These are phyloP conservation scores for Hemisphaericaspora xylofermentans DNA, from an alignment of 1,139 yeast species.

Conservation along the genomic window DNA sequence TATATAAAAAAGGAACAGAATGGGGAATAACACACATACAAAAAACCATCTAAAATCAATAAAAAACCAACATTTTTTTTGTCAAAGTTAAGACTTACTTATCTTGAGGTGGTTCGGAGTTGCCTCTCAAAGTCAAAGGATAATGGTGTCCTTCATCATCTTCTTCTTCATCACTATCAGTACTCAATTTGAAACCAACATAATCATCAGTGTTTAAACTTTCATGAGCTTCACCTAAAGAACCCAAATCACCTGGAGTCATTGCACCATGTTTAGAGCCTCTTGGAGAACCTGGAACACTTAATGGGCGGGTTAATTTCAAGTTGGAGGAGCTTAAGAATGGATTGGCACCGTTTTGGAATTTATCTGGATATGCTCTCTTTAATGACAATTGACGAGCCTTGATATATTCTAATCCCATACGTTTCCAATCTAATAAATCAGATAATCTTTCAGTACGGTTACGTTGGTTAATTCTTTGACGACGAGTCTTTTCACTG, in stretches of 20 bases:
- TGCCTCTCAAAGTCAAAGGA: slow-evolving; percentile 48
- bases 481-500: slow-evolving; percentile 86
- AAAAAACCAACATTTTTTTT: not conserved
- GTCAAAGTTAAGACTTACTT: not conserved
- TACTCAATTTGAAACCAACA: slow-evolving; percentile 72
- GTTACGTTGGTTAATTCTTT: slow-evolving; percentile 96
- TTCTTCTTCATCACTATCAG: slow-evolving; percentile 47
- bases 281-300: slow-evolving; percentile 95
- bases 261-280: slow-evolving; percentile 54
- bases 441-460: slow-evolving; percentile 94
- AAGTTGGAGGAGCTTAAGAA: slow-evolving; percentile 53
- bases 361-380: slow-evolving; percentile 90
- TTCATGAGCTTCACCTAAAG: slow-evolving; percentile 84
- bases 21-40: not conserved
- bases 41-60: not conserved
- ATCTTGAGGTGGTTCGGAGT: slow-evolving; percentile 38
- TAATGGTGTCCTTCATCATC: slow-evolving; percentile 30
- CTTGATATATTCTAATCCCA: slow-evolving; percentile 95
- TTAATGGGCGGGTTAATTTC: slow-evolving; percentile 86
- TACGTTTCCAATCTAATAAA: slow-evolving; percentile 93
- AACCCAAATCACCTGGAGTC: slow-evolving; percentile 99
- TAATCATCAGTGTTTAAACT: slow-evolving; percentile 78
- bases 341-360: slow-evolving; percentile 62
- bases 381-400: slow-evolving; percentile 90
- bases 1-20: not conserved